Evolutionary conservation across 441 rosid species (phyloP).

Genomic region (Flueggea neowawraea): DNA sequence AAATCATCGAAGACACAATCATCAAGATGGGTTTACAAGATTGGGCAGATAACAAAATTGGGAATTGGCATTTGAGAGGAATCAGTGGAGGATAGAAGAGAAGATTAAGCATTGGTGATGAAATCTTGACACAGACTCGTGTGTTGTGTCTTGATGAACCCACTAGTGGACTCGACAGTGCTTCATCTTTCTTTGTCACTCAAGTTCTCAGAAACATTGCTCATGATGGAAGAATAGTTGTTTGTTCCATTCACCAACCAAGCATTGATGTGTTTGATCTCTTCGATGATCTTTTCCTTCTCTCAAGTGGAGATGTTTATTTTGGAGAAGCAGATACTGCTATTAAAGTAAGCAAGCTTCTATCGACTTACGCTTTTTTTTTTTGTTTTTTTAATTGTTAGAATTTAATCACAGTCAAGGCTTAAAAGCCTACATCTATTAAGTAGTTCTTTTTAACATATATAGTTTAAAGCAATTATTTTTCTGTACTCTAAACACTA

Average conservation of each 20-base stretch:
- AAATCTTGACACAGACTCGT: slow-evolving; percentile 56
- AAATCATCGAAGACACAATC: slow-evolving; percentile 56
- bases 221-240: slow-evolving; percentile 60
- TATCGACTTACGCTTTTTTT: background rate
- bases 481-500: too few species aligned
- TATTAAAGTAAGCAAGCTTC: slow-evolving; percentile 38
- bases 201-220: slow-evolving; percentile 66
- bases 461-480: too few species aligned
- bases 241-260: slow-evolving; percentile 82
- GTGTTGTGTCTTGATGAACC: slow-evolving; percentile 74
- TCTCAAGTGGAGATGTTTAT: slow-evolving; percentile 66
- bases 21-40: slow-evolving; percentile 74
- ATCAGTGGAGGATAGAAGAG: slow-evolving; percentile 82
- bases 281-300: slow-evolving; percentile 71
- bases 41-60: slow-evolving; percentile 57
- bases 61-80: slow-evolving; percentile 77
- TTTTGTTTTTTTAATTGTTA: background rate
- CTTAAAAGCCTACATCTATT: too few species aligned
- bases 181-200: slow-evolving; percentile 73
- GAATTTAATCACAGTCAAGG: too few species aligned
- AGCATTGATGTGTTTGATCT: slow-evolving; percentile 78
- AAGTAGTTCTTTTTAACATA: too few species aligned
- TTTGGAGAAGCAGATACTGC: slow-evolving; percentile 71
- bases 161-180: slow-evolving; percentile 84
- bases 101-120: slow-evolving; percentile 65